Percentiles rank a stretch among this genome's conserved stretches.
These are phyloP conservation scores for Leccinum incarnatum DNA, from an alignment of 768 basidiomycete species.

Conservation along the genomic window DNA sequence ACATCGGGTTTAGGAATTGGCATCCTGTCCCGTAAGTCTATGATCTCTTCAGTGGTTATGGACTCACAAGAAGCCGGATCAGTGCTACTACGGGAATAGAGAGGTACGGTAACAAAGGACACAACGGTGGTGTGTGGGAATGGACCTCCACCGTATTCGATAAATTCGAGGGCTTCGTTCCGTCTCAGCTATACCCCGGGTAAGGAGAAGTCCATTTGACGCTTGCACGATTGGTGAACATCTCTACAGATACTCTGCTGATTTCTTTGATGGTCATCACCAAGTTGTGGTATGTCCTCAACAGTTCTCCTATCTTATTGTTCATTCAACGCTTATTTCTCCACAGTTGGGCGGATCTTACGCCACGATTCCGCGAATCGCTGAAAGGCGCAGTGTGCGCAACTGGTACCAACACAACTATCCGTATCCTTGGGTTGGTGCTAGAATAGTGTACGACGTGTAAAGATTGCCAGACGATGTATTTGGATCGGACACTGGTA, in stretches of 20 bases:
- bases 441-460: slow-evolving; percentile 57
- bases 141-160: slow-evolving; percentile 88
- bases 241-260: slow-evolving; percentile 61
- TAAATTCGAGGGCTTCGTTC: slow-evolving; percentile 67
- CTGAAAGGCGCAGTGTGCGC: slow-evolving; percentile 69
- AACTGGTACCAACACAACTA: slow-evolving; percentile 96
- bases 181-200: slow-evolving; percentile 85
- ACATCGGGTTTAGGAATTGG: slow-evolving; percentile 90
- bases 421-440: slow-evolving; percentile 86
- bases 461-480: slow-evolving; percentile 7
- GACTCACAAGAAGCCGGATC: slow-evolving; percentile 1
- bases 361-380: slow-evolving; percentile 79
- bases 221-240: background rate
- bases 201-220: slow-evolving; percentile 31
- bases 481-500: background rate
- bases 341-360: slow-evolving; percentile 86
- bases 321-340: slow-evolving; percentile 1
- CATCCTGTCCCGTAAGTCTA: slow-evolving; percentile 81
- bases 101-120: slow-evolving; percentile 53
- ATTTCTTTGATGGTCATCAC: slow-evolving; percentile 90
- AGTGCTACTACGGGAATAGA: slow-evolving; percentile 69
- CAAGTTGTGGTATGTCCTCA: slow-evolving; percentile 72
- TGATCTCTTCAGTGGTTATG: background rate
- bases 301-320: background rate
- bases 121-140: slow-evolving; percentile 98